Evolutionary conservation across 305 asterid genomes (phyloP).

Genomic region (Caryopteris hybrid): DNA sequence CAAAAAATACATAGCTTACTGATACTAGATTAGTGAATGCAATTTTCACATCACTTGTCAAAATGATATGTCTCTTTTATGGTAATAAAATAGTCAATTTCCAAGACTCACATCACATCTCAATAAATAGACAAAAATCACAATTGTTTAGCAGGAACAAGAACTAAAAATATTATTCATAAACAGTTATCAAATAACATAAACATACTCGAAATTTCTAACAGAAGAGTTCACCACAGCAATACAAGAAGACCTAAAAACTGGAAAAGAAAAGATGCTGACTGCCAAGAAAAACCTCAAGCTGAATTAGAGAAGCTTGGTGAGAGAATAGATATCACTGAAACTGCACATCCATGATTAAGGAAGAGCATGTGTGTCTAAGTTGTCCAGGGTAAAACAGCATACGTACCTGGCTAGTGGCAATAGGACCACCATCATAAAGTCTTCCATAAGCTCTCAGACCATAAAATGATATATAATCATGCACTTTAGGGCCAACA

Average conservation of each 20-base stretch:
- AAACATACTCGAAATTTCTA: not conserved
- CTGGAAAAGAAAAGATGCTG: not conserved
- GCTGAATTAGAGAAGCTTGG: not conserved
- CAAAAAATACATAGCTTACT: constrained; percentile 15
- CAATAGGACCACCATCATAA: constrained; percentile 79
- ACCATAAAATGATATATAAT: constrained; percentile 86
- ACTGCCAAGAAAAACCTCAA: not conserved
- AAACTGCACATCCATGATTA: not conserved
- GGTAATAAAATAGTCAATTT: not conserved
- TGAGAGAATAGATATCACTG: not conserved
- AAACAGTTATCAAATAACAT: not conserved
- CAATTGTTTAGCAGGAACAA: not conserved
- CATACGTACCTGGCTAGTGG: constrained; percentile 75
- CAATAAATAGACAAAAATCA: not conserved
- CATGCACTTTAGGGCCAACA: constrained; percentile 78
- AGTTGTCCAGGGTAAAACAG: not conserved
- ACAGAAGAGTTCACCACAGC: not conserved
- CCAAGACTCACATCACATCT: not conserved
- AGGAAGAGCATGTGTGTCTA: not conserved
- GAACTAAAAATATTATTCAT: not conserved
- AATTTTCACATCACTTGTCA: too few species aligned
- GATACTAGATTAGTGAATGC: not conserved
- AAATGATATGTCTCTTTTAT: too few species aligned
- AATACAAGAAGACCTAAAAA: not conserved
- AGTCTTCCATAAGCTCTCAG: constrained; percentile 79